Evolutionary conservation across 108 stramenopile species (phyloP), one percentile per base, ranked within the genome.

Genomic region (Heterococcus sp.): DNA sequence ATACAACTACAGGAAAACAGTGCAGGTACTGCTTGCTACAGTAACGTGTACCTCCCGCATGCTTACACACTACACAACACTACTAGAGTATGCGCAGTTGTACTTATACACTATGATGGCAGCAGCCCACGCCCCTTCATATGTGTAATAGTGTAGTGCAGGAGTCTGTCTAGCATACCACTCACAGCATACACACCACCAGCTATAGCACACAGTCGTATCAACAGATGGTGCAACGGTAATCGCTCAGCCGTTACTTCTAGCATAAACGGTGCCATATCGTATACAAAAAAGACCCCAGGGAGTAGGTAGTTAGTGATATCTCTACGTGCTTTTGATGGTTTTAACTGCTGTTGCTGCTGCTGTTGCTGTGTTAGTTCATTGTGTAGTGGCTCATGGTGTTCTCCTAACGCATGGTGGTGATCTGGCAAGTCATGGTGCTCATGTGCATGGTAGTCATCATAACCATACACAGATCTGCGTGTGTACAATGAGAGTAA

Each of bases 211-310:
- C 95, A 93, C 4, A 97, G 75, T 2, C 94, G 90, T 40, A 94
- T 93, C 65, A 96, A 68, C 35, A 98, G 89, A 75, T 97, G 95
- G 40, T 91, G 89, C 28, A 97, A 85, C 0, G 95, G 93, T 1
- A 2, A 90, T 92, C 5, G 1, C 69, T 29, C 14, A n/a, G n/a
- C n/a, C n/a, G n/a, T n/a, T 35, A 96, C 92, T 84, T 96, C 93
- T 37, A 99, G 93, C 36, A 93, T 93, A 88, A 99, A 99, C 0
- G 98, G 96, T 40, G 95, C 94, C 8, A 99, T 91, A 82, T 99
- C 96, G 83, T 97, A 99, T 30, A 99, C 92, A 81, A 97, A 96
- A 85, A 97, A 99, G 30, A 99, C 91, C 0, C 98, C 98, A 21
- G 96, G 95, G 66, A 96, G 82, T 8, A 96, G 86, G 71, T 28